A percentile compares a stretch with the other conserved stretches of the same genome.
These are phyloP conservation scores for Vicia sativa DNA, from an alignment of 306 rosid genomes.

Conservation along the genomic window DNA sequence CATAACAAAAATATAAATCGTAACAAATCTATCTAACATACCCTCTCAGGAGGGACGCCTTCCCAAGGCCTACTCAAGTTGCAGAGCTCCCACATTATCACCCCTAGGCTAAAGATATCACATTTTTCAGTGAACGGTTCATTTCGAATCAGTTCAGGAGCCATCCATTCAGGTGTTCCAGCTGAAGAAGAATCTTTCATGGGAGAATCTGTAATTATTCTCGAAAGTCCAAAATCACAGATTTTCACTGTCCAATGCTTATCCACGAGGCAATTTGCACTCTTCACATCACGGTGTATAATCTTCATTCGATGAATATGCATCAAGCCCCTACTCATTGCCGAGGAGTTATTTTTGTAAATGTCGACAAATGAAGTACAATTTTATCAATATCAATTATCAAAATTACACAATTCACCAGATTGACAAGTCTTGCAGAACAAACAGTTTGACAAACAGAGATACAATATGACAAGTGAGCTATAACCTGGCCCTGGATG, in stretches of 20 bases:
- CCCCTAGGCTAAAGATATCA: slow-evolving; percentile 94
- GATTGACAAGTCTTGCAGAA: slow-evolving; percentile 4
- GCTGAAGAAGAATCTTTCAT: slow-evolving; percentile 78
- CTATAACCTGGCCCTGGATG: slow-evolving; percentile 1
- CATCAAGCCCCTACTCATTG: slow-evolving; percentile 83
- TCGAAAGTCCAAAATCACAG: slow-evolving; percentile 97
- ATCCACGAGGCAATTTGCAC: slow-evolving; percentile 95
- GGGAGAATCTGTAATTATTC: slow-evolving; percentile 64
- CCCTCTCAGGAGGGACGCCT: slow-evolving; percentile 90
- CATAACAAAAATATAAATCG: neutral
- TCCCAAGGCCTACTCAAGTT: slow-evolving; percentile 94
- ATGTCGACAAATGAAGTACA: slow-evolving; percentile 31
- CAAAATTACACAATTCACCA: slow-evolving; percentile 2
- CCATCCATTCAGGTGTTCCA: slow-evolving; percentile 99
- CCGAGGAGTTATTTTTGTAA: slow-evolving; percentile 33
- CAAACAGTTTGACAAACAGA: neutral
- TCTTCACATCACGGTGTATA: slow-evolving; percentile 91
- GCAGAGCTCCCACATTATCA: slow-evolving; percentile 97
- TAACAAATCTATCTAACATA: slow-evolving; percentile 33
- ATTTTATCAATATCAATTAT: slow-evolving; percentile 12
- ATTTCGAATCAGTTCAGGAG: slow-evolving; percentile 91
- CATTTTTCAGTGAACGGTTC: slow-evolving; percentile 95
- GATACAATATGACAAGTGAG: neutral
- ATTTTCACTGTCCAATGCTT: slow-evolving; percentile 93
- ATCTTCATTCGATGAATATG: slow-evolving; percentile 97